These are phyloP conservation scores for Boletus vinaceobasis DNA, from an alignment of 768 basidiomycete genomes.

Conservation along the genomic window DNA sequence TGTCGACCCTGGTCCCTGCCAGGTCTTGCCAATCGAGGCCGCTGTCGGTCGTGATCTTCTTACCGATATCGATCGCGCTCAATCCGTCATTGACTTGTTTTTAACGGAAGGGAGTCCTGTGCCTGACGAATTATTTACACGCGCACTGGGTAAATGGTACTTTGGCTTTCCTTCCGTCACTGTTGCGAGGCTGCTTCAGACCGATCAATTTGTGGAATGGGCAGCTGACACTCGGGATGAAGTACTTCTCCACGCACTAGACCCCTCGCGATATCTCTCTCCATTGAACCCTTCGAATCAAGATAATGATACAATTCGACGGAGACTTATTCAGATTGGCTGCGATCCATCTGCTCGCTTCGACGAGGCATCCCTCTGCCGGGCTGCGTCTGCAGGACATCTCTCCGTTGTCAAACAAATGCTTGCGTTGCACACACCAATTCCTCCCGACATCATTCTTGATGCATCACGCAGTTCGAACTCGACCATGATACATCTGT, in stretches of 20 bases:
- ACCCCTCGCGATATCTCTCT: not conserved
- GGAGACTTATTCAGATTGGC: constrained; percentile 7
- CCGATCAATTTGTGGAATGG: constrained; percentile 14
- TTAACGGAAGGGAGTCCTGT: not conserved
- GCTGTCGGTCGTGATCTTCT: not conserved
- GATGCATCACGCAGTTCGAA: not conserved
- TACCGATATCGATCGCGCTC: no score
- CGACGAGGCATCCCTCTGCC: not conserved
- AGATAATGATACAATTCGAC: not conserved
- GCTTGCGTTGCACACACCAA: not conserved
- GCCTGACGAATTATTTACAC: not conserved
- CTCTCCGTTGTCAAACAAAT: not conserved
- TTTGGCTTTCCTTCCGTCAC: not conserved
- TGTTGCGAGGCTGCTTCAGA: not conserved
- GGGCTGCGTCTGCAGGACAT: constrained; percentile 3
- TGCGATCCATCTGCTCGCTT: not conserved
- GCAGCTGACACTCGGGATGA: not conserved
- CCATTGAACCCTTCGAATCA: not conserved
- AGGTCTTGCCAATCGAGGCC: not conserved
- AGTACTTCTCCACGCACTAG: not conserved
- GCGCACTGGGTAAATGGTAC: fast-evolving
- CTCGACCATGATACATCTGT: not conserved
- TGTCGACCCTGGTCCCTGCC: not conserved
- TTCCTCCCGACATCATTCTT: constrained; percentile 6
- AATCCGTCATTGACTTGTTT: not conserved